Percentiles rank a stretch among this genome's conserved stretches.
Evolutionary conservation across 108 stramenopile genomes (phyloP).

Genomic region (Thalassiosira profunda): DNA sequence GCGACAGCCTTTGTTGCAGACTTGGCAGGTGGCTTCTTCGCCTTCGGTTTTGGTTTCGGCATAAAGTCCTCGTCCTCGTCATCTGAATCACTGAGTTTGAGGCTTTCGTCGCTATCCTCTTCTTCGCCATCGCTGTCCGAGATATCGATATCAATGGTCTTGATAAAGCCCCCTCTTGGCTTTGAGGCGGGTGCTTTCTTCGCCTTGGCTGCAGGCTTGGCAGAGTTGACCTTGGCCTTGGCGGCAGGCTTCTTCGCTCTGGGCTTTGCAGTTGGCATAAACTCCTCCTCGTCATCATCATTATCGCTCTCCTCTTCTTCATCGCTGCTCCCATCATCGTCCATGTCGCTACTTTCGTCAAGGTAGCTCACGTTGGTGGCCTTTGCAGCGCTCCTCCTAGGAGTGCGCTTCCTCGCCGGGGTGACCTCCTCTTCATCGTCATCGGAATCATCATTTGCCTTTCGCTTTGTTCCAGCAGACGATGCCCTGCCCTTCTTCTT

Average conservation of each 20-base stretch:
- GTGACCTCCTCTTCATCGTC: slow-evolving; percentile 23
- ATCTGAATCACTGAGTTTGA: slow-evolving; percentile 9
- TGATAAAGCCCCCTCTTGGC: not conserved
- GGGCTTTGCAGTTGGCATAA: slow-evolving; percentile 7
- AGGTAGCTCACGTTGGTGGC: slow-evolving; percentile 38
- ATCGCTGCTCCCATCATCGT: slow-evolving; percentile 14
- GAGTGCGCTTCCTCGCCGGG: slow-evolving; percentile 21
- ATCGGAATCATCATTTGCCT: slow-evolving; percentile 3
- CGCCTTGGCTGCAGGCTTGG: not conserved
- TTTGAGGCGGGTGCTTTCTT: not conserved
- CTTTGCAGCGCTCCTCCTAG: slow-evolving; percentile 32
- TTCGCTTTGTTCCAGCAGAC: slow-evolving; percentile 10
- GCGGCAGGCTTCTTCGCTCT: slow-evolving; percentile 4
- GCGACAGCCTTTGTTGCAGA: not conserved
- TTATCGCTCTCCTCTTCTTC: slow-evolving; percentile 14
- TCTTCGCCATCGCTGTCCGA: slow-evolving; percentile 37
- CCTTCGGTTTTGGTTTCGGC: not conserved
- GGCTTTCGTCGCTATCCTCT: slow-evolving; percentile 18
- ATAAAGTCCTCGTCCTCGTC: slow-evolving; percentile 9
- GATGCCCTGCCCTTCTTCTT: slow-evolving; percentile 20
- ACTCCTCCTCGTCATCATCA: slow-evolving; percentile 8
- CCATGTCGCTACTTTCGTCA: slow-evolving; percentile 39
- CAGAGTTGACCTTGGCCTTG: no score
- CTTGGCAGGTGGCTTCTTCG: not conserved
- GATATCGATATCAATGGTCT: slow-evolving; percentile 1